Base-by-base conservation (phyloP, 2,329 filamentous ascomycete genomes). In the Penicillium nordicum region DNA sequence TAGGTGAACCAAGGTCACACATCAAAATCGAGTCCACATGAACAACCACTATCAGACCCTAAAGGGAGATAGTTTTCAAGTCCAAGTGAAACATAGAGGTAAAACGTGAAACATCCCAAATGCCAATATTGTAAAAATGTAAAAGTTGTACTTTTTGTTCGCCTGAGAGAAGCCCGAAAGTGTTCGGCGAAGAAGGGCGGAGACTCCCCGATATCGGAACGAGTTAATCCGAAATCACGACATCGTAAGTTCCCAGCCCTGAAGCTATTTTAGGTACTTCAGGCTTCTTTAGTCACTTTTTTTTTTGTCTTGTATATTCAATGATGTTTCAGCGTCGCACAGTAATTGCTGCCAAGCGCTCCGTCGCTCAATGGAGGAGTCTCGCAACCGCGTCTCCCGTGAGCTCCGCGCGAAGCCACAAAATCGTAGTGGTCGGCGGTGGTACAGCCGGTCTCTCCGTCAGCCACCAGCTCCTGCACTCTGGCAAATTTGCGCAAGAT, bases 341-440 rank as follows among this genome's bases (percentile, higher is more conserved):
- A 43, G 57, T 60, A 23, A 63, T 66, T 25, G 60, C 62, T 57
- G 66, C 63, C 36, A 51, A 55, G 18, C 65, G 58, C 56, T 61
- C 63, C 12, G 45, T 57, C 51, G 65, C 40, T 53, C 53, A 55
- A 29, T 52, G 34, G 32, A 45, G 53, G 23, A 44, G 48, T n/a
- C 48, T 68, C 34, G 67, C 70, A n/a, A 73, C 74, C 2, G 69
- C 67, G 49, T 58, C 69, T 14, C 71, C 76, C 8, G 75, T 72
- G 23, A 69, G 52, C 52, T 66, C 73, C 16, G 67, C 72, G 30
- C 73, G 72, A 50, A 78, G 76, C 61, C 87, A 89, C 77, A 85
- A 81, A 65, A 78, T 89, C 16, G 84, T 89, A 12, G 80, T 90
- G 2, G 77, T 90, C 29, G 87, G 87, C 48, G 86, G 82, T 50